Percentiles rank a stretch among this genome's conserved stretches.
These are phyloP conservation scores for Amesomyces nigricolor DNA, from an alignment of 2,329 filamentous ascomycete genomes.

Conservation along the genomic window DNA sequence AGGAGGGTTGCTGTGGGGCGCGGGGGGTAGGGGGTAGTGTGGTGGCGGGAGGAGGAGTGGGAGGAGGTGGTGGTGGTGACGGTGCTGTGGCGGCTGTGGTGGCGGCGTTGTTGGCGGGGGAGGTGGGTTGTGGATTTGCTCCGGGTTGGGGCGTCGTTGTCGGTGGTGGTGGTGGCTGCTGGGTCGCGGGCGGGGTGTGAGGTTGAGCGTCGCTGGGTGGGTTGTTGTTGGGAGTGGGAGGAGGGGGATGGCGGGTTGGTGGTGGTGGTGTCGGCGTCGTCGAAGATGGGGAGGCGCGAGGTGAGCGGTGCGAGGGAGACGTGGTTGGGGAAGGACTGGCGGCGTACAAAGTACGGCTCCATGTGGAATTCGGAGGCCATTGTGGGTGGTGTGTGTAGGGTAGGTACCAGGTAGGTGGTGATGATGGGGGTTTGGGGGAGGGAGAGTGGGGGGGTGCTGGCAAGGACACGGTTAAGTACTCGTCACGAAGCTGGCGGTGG, in stretches of 20 bases:
- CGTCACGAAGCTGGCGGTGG: background rate
- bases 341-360: conserved; percentile 50
- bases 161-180: conserved; percentile 32
- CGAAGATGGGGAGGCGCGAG: conserved; percentile 52
- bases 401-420: background rate
- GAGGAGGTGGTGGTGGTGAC: conserved; percentile 17
- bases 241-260: conserved; percentile 31
- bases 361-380: conserved; percentile 40
- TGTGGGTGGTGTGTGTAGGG: background rate
- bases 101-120: conserved; percentile 18
- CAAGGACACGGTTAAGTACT: no score
- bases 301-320: conserved; percentile 61
- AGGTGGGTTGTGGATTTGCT: conserved; percentile 60
- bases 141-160: conserved; percentile 40
- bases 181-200: conserved; percentile 41
- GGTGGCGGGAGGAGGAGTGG: conserved; percentile 17
- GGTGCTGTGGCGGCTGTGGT: conserved; percentile 18
- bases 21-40: conserved; percentile 27
- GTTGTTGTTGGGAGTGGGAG: conserved; percentile 34
- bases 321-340: conserved; percentile 55
- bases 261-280: conserved; percentile 41
- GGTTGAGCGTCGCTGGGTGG: conserved; percentile 48
- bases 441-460: no score
- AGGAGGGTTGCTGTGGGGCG: conserved; percentile 9
- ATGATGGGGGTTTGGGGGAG: no score